phyloP scores from a whole-genome alignment of 805 yeast species.

The Pichia manshurica region DNA sequence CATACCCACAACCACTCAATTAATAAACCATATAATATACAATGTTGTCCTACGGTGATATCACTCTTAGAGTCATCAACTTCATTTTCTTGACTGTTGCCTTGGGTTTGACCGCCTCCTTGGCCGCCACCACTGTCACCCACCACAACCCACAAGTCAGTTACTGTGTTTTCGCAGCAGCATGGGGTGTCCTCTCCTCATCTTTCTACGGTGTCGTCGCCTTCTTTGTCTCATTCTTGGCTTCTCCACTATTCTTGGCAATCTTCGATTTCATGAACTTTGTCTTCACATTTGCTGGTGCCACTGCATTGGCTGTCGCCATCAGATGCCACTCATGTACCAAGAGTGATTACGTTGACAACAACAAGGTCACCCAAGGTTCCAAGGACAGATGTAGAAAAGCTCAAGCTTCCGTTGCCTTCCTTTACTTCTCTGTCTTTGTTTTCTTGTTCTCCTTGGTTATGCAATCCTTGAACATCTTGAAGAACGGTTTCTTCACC shows the following conservation, averaged over 20 bases:
- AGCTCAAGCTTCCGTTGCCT: slow-evolving; percentile 80
- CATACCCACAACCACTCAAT: not conserved
- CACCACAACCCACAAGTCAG: slow-evolving; percentile 75
- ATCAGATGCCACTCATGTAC: slow-evolving; percentile 81
- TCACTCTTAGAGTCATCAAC: slow-evolving; percentile 66
- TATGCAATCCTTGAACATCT: slow-evolving; percentile 42
- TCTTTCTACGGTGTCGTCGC: slow-evolving; percentile 76
- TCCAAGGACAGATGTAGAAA: slow-evolving; percentile 84
- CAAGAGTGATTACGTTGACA: slow-evolving; percentile 56
- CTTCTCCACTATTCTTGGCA: slow-evolving; percentile 80
- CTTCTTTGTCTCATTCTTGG: slow-evolving; percentile 67
- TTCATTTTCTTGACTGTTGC: slow-evolving; percentile 71
- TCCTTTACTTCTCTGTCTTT: slow-evolving; percentile 79
- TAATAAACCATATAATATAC: not conserved
- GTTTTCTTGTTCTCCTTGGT: slow-evolving; percentile 61
- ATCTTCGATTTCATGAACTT: slow-evolving; percentile 79
- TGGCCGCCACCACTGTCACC: slow-evolving; percentile 54
- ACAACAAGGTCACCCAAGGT: slow-evolving; percentile 71
- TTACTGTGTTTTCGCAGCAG: slow-evolving; percentile 81
- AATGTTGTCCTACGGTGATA: slow-evolving; percentile 65
- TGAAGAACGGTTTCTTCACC: slow-evolving; percentile 57
- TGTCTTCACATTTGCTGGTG: slow-evolving; percentile 92
- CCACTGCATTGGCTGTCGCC: slow-evolving; percentile 89
- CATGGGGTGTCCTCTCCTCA: slow-evolving; percentile 78
- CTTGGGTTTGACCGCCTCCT: slow-evolving; percentile 86